phyloP scores from a whole-genome alignment of 1,284 basidiomycete species.

The Cutaneotrichosporon cyanovorans region DNA sequence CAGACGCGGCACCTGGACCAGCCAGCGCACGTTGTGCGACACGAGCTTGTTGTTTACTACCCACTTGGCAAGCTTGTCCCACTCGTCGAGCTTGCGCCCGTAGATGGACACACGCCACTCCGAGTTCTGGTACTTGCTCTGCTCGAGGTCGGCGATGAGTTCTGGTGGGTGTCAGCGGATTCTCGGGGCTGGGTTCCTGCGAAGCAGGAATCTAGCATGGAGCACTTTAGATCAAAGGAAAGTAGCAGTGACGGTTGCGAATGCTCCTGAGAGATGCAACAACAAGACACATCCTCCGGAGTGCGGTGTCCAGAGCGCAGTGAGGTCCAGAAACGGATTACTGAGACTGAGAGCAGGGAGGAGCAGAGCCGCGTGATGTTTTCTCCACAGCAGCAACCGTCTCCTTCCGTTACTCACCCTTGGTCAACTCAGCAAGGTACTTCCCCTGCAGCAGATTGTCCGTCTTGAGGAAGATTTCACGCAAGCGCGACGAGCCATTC shows the following conservation, averaged over 20 bases:
- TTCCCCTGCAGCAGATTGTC: constrained; percentile 88
- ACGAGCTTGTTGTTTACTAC: constrained; percentile 86
- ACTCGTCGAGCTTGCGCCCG: constrained; percentile 67
- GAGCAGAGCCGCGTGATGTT: too few relatives aligned
- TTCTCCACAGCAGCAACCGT: too few relatives aligned
- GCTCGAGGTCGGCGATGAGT: constrained; percentile 90
- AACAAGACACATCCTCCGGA: too few relatives aligned
- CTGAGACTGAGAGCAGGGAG: too few relatives aligned
- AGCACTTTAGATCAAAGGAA: too few relatives aligned
- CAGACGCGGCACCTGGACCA: constrained; percentile 90
- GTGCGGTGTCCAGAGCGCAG: too few relatives aligned
- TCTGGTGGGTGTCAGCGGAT: constrained; percentile 60
- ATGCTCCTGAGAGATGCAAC: too few relatives aligned
- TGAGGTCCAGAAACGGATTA: too few relatives aligned
- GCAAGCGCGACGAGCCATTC: constrained; percentile 76
- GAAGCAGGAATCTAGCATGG: too few relatives aligned
- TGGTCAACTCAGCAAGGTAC: constrained; percentile 91
- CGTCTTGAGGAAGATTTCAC: constrained; percentile 98
- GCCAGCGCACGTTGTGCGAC: constrained; percentile 96
- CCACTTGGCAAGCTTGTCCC: constrained; percentile 99
- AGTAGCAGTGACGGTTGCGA: too few relatives aligned
- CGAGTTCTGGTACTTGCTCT: constrained; percentile 97
- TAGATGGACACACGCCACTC: constrained; percentile 98
- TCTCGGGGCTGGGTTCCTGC: too few relatives aligned
- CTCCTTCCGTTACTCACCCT: too few relatives aligned